Conservation (phyloP, 768 basidiomycete genomes). For the Mycena crocata region DNA sequence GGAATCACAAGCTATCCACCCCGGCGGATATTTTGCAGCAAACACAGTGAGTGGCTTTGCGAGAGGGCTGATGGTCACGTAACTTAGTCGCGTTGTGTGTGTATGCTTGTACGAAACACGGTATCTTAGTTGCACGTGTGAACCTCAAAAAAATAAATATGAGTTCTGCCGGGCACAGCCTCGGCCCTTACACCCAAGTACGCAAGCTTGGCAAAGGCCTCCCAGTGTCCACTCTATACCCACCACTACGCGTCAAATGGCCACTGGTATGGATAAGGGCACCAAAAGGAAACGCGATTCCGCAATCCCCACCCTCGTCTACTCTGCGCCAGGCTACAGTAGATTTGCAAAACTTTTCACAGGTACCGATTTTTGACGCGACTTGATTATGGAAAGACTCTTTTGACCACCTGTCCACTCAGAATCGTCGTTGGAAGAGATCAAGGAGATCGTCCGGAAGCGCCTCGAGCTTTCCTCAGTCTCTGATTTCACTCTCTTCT, state of each 20-base stretch:
- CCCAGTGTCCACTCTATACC: slow-evolving; percentile 14
- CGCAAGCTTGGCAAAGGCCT: no score
- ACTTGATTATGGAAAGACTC: slow-evolving; percentile 7
- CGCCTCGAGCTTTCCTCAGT: slow-evolving; percentile 66
- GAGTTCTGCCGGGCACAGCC: no score
- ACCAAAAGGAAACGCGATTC: slow-evolving; percentile 58
- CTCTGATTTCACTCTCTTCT: slow-evolving; percentile 61
- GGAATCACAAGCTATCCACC: no score
- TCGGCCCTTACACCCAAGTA: no score
- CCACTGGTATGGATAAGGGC: slow-evolving; percentile 47
- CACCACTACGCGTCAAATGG: slow-evolving; percentile 26
- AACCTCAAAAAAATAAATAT: no score
- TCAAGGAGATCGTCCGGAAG: slow-evolving; percentile 66
- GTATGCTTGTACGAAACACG: no score
- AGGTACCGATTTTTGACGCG: slow-evolving; percentile 47
- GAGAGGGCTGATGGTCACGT: no score
- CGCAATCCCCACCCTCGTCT: slow-evolving; percentile 57
- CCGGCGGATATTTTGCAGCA: no score
- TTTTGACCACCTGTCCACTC: slow-evolving; percentile 3
- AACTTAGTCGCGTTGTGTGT: no score
- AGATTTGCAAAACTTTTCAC: slow-evolving; percentile 67
- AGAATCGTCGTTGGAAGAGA: slow-evolving; percentile 73
- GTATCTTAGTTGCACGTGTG: no score
- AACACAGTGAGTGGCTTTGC: no score
- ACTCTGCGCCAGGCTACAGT: slow-evolving; percentile 50